Percentiles rank a stretch among this genome's conserved stretches.
phyloP scores from a whole-genome alignment of 225 moss, liverwort and hornwort species.

The Polytrichum commune region DNA sequence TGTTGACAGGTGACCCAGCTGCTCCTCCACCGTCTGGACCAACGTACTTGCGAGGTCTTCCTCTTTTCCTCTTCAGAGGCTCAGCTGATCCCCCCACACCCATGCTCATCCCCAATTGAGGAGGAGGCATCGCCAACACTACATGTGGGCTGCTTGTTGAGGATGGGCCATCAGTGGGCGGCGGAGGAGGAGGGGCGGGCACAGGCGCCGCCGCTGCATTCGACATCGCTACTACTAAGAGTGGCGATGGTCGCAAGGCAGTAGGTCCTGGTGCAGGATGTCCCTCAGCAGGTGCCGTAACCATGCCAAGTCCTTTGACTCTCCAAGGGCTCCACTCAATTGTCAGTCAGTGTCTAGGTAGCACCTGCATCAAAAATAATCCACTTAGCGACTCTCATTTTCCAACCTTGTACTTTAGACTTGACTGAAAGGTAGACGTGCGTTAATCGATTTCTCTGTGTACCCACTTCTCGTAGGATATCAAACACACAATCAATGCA shows the following conservation, averaged over 20 bases:
- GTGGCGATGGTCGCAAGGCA: slow-evolving; percentile 17
- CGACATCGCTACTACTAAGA: slow-evolving; percentile 24
- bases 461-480: too few species aligned
- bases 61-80: slow-evolving; percentile 60
- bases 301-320: slow-evolving; percentile 5
- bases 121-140: slow-evolving; percentile 20
- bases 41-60: slow-evolving; percentile 61
- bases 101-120: slow-evolving; percentile 24
- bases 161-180: not conserved
- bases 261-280: slow-evolving; percentile 1
- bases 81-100: slow-evolving; percentile 34
- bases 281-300: slow-evolving; percentile 4
- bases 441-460: too few species aligned
- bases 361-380: too few species aligned
- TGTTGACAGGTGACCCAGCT: slow-evolving; percentile 17
- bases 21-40: slow-evolving; percentile 22
- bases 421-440: too few species aligned
- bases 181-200: slow-evolving; percentile 2
- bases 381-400: too few species aligned
- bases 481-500: too few species aligned
- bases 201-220: not conserved
- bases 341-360: too few species aligned
- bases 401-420: too few species aligned
- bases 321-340: slow-evolving; percentile 4
- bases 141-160: not conserved